Evolutionary conservation across 148 eudicot genomes (phyloP), one percentile per base, ranked within the genome.

Genomic region (Cornus kousa): DNA sequence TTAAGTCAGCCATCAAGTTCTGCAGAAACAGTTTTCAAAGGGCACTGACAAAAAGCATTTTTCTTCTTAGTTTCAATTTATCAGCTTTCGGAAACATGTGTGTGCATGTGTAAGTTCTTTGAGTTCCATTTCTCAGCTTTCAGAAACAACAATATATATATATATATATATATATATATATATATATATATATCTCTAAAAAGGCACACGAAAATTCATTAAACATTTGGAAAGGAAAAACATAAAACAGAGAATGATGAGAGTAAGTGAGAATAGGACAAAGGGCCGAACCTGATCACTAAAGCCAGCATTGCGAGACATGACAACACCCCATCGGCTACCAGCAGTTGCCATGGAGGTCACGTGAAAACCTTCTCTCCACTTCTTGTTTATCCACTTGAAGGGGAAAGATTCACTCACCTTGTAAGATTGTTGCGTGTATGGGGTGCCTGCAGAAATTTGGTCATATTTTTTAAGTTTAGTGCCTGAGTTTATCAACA

Each of bases 291-390:
- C 98, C 94, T 94, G 98, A 62, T 91, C 92, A 76, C 91, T 86
- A 83, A 83, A 91, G 74, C 98, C 98, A 87, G 98, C 84, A 87
- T 94, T 94, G 43, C 96, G 91, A 57, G 98, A 94, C 98, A 94
- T 94, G 81, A 94, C 98, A 70, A 94, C 90, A 82, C 91, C 98
- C 98, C 98, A 94, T 82, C 98, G 88, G 75, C 85, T 73, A 78
- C 98, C 98, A 81, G 98, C 96, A 80, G 96, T 94, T 67, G 96
- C 96, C 98, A 94, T 91, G 78, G 98, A 94, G 68, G 98, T 94
- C 79, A 94, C 98, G 77, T 91, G 94, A 68, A 91, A 94, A 53
- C 98, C 98, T 86, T 94, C 98, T 83, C 89, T 90, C 98, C 98
- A 94, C 85, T 94, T 94, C 88, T 94, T 94, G 79, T 90, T 94